Evolutionary conservation across 805 yeast genomes (phyloP), one percentile per base, ranked within the genome.

Genomic region (Saturnispora diversa): DNA sequence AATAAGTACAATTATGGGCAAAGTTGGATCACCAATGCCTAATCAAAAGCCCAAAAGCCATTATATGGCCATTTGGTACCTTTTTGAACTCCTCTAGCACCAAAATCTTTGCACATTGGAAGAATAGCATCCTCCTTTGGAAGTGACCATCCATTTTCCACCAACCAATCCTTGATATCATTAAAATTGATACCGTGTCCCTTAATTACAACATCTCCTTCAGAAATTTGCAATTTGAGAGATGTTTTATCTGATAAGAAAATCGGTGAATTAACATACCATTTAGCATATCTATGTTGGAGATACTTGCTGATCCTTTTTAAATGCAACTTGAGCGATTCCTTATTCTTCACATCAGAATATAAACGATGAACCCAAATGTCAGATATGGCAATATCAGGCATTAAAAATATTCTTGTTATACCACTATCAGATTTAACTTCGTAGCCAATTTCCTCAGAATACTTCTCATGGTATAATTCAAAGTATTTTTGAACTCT

Each of bases 91-190:
- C 28, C 33, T 19, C 8, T 10, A 12, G 26, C 16, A 23, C 42
- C 37, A 31, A 30, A 37, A 27, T 32, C 26, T 35, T 41, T 44
- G 20, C 20, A 15, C 37, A 37, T 45, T 23, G 43, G 40, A 9
- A 43, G n/a, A n/a, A n/a, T n/a, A n/a, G n/a, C n/a, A n/a, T n/a
- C n/a, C n/a, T n/a, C n/a, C n/a, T n/a, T n/a, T n/a, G n/a, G n/a
- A n/a, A n/a, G n/a, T n/a, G n/a, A n/a, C n/a, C n/a, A n/a, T n/a
- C n/a, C n/a, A 21, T 15, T 22, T 10, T 13, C 6, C n/a, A 37
- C n/a, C n/a, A n/a, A 15, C 3, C n/a, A 5, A 11, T 9, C 9
- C 8, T 22, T 21, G 7, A 37, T 22, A 29, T 28, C 34, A 21
- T 12, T 12, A 20, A 20, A 31, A 21, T 29, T 12, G 29, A 19